Conservation (phyloP, 1,139 yeast genomes). For the Protomyces inouyei region DNA sequence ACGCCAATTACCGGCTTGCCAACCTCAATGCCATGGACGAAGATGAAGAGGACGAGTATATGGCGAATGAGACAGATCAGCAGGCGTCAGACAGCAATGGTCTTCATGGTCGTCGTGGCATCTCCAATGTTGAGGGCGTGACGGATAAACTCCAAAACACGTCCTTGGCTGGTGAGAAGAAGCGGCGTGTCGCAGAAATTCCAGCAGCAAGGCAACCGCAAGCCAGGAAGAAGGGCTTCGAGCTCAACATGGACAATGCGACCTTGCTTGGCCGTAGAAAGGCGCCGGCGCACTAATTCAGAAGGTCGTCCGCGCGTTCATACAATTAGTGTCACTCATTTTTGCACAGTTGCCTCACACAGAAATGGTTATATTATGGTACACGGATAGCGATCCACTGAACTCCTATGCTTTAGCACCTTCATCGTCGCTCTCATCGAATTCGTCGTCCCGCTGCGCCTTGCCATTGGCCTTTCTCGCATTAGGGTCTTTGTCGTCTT, state of each 20-base stretch:
- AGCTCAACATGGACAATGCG: slow-evolving; percentile 70
- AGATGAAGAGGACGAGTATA: slow-evolving; percentile 36
- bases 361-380: too few species aligned
- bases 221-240: slow-evolving; percentile 48
- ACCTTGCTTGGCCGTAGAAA: slow-evolving; percentile 74
- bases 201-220: slow-evolving; percentile 30
- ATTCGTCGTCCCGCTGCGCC: slow-evolving; percentile 4
- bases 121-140: slow-evolving; percentile 19
- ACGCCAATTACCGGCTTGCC: slow-evolving; percentile 24
- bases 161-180: slow-evolving; percentile 18
- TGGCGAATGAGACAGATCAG: slow-evolving; percentile 26
- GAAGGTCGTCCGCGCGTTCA: neutral
- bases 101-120: slow-evolving; percentile 1
- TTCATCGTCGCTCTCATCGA: neutral
- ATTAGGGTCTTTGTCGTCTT: slow-evolving; percentile 44
- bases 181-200: slow-evolving; percentile 27
- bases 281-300: slow-evolving; percentile 37
- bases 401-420: neutral
- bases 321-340: neutral
- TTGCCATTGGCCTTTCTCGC: slow-evolving; percentile 17
- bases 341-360: neutral
- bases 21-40: slow-evolving; percentile 27
- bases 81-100: slow-evolving; percentile 28
- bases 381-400: too few species aligned
- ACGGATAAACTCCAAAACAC: slow-evolving; percentile 16